These are phyloP conservation scores for Chlamydomonas sp. DNA, from an alignment of 139 green algal species.

Conservation along the genomic window DNA sequence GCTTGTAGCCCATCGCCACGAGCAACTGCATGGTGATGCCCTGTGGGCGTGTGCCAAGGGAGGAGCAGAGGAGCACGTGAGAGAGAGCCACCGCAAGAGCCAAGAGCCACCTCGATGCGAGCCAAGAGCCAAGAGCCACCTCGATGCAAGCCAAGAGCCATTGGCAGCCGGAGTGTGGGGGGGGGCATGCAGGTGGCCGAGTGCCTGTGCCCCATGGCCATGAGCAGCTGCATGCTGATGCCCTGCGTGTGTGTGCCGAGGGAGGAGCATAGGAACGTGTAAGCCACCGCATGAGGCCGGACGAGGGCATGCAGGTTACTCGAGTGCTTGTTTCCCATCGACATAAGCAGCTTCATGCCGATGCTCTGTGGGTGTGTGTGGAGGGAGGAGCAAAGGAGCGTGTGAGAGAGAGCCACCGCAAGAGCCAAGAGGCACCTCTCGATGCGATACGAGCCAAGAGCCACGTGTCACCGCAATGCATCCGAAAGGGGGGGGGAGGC, in stretches of 20 bases:
- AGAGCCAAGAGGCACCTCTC: too few species aligned
- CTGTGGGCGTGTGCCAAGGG: constrained; percentile 66
- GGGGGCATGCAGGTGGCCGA: too few species aligned
- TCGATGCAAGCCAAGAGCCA: too few species aligned
- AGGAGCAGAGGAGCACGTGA: background rate
- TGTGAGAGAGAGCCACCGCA: background rate
- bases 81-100: background rate
- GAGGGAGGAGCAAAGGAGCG: background rate
- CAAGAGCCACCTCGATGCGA: too few species aligned
- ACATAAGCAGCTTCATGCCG: constrained; percentile 85
- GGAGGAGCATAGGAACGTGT: background rate
- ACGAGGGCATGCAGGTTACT: too few species aligned
- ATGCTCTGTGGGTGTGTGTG: constrained; percentile 82
- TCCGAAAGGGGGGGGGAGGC: too few species aligned
- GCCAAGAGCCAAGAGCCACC: too few species aligned
- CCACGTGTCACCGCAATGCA: too few species aligned
- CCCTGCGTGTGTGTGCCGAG: constrained; percentile 73
- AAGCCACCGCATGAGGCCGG: background rate
- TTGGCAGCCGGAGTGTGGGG: too few species aligned
- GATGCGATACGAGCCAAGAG: too few species aligned
- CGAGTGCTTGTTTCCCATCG: constrained; percentile 92
- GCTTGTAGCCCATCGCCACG: constrained; percentile 88
- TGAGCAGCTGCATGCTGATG: constrained; percentile 88
- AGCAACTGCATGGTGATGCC: constrained; percentile 90
- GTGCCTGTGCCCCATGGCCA: constrained; percentile 91